phyloP scores from a whole-genome alignment of 2,329 filamentous ascomycete species.

The Mariannaea elegans region DNA sequence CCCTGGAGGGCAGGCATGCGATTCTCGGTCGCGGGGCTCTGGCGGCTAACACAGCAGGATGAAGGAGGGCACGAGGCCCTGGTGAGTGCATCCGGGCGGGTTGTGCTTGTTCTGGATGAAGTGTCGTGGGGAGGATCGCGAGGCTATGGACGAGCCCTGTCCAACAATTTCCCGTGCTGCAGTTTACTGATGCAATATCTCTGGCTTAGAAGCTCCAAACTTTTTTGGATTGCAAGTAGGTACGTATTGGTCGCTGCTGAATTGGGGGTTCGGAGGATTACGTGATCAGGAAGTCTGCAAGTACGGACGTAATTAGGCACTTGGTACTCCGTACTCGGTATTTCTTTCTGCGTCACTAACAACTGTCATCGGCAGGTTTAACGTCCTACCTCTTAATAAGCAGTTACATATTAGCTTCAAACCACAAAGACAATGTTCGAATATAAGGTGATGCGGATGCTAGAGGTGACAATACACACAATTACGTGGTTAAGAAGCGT shows the following conservation, averaged over 20 bases:
- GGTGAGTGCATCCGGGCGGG: conserved; percentile 44
- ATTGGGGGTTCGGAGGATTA: conserved; percentile 25
- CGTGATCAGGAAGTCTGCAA: conserved; percentile 18
- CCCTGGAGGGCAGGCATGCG: conserved; percentile 33
- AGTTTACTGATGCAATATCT: not conserved
- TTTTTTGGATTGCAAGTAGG: conserved; percentile 7
- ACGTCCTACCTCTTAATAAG: too few species aligned
- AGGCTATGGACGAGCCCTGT: conserved; percentile 29
- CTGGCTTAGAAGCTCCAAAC: not conserved
- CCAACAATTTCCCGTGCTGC: conserved; percentile 28
- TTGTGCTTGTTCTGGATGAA: conserved; percentile 17
- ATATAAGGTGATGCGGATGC: too few species aligned
- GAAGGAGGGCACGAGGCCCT: conserved; percentile 42
- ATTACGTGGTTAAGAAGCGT: too few species aligned
- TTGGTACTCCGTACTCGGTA: not conserved
- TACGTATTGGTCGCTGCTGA: too few species aligned
- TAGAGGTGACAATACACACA: too few species aligned
- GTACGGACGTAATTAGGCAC: conserved; percentile 5
- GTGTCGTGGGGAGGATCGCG: conserved; percentile 17
- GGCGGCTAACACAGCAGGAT: conserved; percentile 38
- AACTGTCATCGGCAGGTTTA: too few species aligned
- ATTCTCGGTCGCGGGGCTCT: conserved; percentile 34
- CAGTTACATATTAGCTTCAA: too few species aligned
- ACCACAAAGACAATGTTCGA: too few species aligned
- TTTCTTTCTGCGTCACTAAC: too few species aligned